These are phyloP conservation scores for Forsythia viridissima DNA, from an alignment of 257 asterid species.

Conservation along the genomic window DNA sequence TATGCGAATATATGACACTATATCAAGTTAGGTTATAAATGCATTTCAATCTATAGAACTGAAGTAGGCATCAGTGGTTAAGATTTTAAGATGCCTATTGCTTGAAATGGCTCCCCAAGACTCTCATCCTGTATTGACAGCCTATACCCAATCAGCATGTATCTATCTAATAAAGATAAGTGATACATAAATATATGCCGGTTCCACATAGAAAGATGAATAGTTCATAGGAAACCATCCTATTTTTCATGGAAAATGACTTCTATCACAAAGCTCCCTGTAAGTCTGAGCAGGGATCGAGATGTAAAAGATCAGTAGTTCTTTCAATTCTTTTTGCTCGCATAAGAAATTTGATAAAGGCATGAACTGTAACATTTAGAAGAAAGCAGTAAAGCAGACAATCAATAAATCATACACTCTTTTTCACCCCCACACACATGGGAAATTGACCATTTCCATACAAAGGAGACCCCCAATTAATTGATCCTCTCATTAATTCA, in stretches of 20 bases:
- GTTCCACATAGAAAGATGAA: constrained; percentile 5
- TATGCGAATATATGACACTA: not conserved
- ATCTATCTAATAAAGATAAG: not conserved
- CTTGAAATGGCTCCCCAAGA: not conserved
- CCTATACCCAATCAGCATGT: not conserved
- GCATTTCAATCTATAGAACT: too few species aligned
- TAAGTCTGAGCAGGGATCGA: constrained; percentile 39
- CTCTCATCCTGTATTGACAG: not conserved
- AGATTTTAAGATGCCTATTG: not conserved
- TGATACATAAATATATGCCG: not conserved
- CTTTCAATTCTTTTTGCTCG: constrained; percentile 41
- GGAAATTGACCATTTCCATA: constrained; percentile 27
- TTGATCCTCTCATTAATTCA: constrained; percentile 18
- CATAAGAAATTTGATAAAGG: constrained; percentile 32
- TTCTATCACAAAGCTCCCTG: constrained; percentile 33
- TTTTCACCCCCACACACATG: too few species aligned
- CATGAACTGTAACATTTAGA: constrained; percentile 20
- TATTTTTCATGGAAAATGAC: constrained; percentile 41
- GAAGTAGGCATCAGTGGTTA: not conserved
- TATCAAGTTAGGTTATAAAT: not conserved
- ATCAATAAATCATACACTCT: constrained; percentile 16
- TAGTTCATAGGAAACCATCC: constrained; percentile 17
- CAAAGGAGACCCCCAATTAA: constrained; percentile 23
- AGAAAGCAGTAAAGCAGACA: constrained; percentile 22
- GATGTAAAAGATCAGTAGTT: constrained; percentile 39